Percentiles rank a stretch among this genome's conserved stretches.
These are phyloP conservation scores for Trypanosoma cruzi DNA, from an alignment of 208 protist genomes.

Conservation along the genomic window DNA sequence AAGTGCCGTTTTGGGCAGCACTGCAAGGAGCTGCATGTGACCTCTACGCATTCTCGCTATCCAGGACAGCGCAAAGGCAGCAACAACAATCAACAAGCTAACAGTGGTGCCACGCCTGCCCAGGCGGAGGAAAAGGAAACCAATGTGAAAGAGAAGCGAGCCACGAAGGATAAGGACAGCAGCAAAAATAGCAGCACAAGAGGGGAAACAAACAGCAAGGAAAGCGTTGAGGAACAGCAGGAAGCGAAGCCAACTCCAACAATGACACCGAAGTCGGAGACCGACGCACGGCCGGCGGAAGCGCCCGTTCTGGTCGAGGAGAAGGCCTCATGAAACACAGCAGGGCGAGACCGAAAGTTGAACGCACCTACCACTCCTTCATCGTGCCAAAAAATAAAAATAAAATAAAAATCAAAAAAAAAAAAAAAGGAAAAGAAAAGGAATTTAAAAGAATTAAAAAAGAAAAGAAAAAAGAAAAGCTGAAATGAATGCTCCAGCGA, in stretches of 20 bases:
- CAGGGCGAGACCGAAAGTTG: background rate
- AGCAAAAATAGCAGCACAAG: conserved; percentile 28
- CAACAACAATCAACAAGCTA: conserved; percentile 7
- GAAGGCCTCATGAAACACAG: background rate
- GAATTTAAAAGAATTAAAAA: background rate
- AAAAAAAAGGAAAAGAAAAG: background rate
- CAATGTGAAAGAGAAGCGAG: conserved; percentile 1
- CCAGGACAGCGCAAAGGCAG: conserved; percentile 14
- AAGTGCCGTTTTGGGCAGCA: conserved; percentile 86
- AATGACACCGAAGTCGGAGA: background rate
- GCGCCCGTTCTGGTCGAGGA: background rate
- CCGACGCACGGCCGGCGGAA: background rate
- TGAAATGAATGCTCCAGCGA: no score
- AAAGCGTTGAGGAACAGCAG: conserved; percentile 4
- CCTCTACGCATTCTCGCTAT: conserved; percentile 49
- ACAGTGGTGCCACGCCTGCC: background rate
- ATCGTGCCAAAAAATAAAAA: background rate
- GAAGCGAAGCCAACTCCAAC: background rate
- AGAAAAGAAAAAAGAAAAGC: no score
- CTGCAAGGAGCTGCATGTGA: conserved; percentile 91
- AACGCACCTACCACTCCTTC: no score
- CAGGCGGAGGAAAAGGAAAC: conserved; percentile 14
- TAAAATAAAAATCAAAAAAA: background rate
- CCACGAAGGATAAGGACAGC: conserved; percentile 16
- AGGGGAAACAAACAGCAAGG: conserved; percentile 17